Conservation (phyloP, 2,329 filamentous ascomycete genomes). For the Ophiostoma australiae region DNA sequence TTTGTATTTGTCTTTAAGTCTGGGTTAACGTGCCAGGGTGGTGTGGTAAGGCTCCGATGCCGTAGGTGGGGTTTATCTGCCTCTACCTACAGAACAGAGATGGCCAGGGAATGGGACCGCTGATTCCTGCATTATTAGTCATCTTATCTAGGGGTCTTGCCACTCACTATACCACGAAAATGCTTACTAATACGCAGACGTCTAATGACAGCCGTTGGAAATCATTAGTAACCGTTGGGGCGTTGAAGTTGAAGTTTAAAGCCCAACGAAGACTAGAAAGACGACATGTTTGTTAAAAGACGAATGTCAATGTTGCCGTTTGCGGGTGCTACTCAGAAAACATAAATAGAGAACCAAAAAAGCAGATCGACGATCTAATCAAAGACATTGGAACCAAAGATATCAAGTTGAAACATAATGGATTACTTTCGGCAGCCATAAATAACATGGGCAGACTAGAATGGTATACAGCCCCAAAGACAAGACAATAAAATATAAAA, state of each 20-base stretch:
- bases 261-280: no score
- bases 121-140: conserved; percentile 1
- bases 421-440: not conserved
- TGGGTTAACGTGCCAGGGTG: not conserved
- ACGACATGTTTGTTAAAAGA: not conserved
- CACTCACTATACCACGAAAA: not conserved
- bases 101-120: conserved; percentile 3
- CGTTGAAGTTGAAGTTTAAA: not conserved
- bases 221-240: not conserved
- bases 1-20: not conserved
- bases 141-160: not conserved
- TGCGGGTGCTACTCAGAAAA: not conserved
- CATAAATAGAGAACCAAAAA: not conserved
- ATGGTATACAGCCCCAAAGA: conserved; percentile 10
- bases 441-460: not conserved
- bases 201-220: not conserved
- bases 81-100: conserved; percentile 9
- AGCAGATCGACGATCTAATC: not conserved
- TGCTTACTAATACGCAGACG: not conserved
- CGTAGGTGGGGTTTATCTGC: conserved; percentile 20
- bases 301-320: not conserved
- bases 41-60: conserved; percentile 15
- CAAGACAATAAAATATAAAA: not conserved
- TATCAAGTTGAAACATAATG: not conserved
- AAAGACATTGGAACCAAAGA: not conserved